These are phyloP conservation scores for Hymenoscyphus occultus DNA, from an alignment of 2,329 filamentous ascomycete species.

Conservation along the genomic window DNA sequence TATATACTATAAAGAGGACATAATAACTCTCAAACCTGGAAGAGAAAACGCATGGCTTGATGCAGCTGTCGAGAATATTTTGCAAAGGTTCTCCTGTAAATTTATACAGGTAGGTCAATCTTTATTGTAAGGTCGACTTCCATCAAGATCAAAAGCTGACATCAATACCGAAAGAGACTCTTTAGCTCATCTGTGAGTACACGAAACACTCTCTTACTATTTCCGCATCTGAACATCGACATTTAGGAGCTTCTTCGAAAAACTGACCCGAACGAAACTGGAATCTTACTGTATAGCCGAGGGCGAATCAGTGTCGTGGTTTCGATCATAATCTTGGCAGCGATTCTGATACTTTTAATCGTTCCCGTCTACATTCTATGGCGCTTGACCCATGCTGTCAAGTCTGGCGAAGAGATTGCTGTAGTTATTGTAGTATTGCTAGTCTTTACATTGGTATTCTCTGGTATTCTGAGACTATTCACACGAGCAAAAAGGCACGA, in stretches of 20 bases:
- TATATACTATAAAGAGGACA: conserved; percentile 4
- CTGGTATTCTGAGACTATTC: conserved; percentile 7
- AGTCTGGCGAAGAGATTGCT: neutral
- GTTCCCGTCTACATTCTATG: conserved; percentile 23
- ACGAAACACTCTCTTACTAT: neutral
- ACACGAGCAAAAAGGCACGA: conserved; percentile 11
- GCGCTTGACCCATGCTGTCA: conserved; percentile 8
- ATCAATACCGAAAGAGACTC: neutral
- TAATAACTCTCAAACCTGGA: conserved; percentile 8
- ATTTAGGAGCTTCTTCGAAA: neutral
- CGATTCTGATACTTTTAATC: conserved; percentile 21
- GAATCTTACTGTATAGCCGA: conserved; percentile 16
- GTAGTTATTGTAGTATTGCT: conserved; percentile 3
- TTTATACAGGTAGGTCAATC: neutral
- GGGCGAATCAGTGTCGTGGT: conserved; percentile 17
- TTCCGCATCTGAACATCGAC: neutral
- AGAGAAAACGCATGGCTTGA: conserved; percentile 6
- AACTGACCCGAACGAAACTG: neutral
- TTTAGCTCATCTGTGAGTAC: neutral
- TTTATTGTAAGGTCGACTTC: neutral
- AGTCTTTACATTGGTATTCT: conserved; percentile 11
- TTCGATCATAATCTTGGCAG: conserved; percentile 13
- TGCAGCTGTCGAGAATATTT: neutral
- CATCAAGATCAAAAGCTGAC: neutral
- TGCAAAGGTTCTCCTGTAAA: conserved; percentile 7